Base-by-base conservation (phyloP, 2,329 filamentous ascomycete species). In the Aspergillus carbonarius region DNA sequence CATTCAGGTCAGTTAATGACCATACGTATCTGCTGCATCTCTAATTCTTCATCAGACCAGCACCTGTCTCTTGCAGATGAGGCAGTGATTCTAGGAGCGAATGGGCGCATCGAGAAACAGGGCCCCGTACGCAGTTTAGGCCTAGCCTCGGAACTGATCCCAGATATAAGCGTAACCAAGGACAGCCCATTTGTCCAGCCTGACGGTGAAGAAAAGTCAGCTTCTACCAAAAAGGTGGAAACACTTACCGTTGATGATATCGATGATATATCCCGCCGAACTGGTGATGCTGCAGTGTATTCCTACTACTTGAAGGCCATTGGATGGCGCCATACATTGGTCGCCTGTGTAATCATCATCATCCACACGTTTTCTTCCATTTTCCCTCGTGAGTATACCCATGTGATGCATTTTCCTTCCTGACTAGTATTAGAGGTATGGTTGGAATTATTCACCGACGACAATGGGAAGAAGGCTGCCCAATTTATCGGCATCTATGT, bases 301-400 rank as follows among this genome's bases (percentile, higher is more conserved):
- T 18, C 50, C 15, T 53, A 53, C 8, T 53, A 53, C n/a, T 15
- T 53, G n/a, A 53, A 18, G 35, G 50, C 50, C 5, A 53, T 53
- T 5, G 50, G 50, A 42, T 53, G 50, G 50, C 35, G 20, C 2
- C 37, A 40, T 5, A 53, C 35, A 5, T 32, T 53, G 13, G 35
- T 18, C 5, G 50, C 50, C 27, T 53, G 50, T 40, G 5, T 40
- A 1, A 42, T 53, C 18, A 42, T 53, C 13, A 18, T 53, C 1
- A 35, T 53, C 5, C 50, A 53, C 23, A 53, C 50, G 13, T 53
- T 53, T 12, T 40, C 50, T 17, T 40, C 50, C 6, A 40, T n/a
- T 8, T 53, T 53, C 15, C 50, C 37, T 13, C 50, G 50, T 53
- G 18, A 42, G 50, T 42, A 20, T 27, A 18, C 13, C 20, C 1